Evolutionary conservation across 257 asterid genomes (phyloP).

Genomic region (Solanum neorickii): DNA sequence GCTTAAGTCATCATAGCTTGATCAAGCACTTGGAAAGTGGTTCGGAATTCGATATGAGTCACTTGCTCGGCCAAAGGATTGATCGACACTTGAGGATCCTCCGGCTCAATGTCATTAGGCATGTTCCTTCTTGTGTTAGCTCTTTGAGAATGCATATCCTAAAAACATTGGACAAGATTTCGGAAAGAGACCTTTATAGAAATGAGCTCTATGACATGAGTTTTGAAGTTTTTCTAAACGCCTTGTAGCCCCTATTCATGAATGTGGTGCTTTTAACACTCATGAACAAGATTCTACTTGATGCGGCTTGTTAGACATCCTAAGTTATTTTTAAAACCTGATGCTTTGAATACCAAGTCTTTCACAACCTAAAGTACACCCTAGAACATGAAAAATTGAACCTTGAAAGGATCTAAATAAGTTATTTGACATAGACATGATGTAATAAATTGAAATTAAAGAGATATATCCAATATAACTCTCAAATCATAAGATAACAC

Average conservation of each 20-base stretch:
- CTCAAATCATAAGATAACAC: background rate
- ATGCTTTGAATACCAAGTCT: background rate
- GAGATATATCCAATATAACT: background rate
- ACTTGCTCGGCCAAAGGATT: background rate
- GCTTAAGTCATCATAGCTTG: background rate
- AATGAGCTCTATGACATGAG: background rate
- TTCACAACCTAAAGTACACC: background rate
- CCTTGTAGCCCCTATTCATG: background rate
- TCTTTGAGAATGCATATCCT: background rate
- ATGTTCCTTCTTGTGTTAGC: background rate
- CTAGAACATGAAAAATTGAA: background rate
- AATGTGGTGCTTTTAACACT: background rate
- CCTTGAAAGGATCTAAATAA: background rate
- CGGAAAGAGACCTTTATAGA: background rate
- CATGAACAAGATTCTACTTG: background rate
- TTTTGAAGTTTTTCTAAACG: background rate
- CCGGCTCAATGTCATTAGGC: background rate
- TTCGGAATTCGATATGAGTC: rapidly evolving
- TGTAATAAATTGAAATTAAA: no score
- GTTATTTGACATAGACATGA: background rate
- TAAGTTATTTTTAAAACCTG: background rate
- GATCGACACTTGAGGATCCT: background rate
- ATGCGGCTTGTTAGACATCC: background rate
- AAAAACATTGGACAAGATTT: background rate
- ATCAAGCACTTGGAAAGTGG: background rate